phyloP scores from a whole-genome alignment of 352 stramenopile species.

The Phytophthora crassamura region DNA sequence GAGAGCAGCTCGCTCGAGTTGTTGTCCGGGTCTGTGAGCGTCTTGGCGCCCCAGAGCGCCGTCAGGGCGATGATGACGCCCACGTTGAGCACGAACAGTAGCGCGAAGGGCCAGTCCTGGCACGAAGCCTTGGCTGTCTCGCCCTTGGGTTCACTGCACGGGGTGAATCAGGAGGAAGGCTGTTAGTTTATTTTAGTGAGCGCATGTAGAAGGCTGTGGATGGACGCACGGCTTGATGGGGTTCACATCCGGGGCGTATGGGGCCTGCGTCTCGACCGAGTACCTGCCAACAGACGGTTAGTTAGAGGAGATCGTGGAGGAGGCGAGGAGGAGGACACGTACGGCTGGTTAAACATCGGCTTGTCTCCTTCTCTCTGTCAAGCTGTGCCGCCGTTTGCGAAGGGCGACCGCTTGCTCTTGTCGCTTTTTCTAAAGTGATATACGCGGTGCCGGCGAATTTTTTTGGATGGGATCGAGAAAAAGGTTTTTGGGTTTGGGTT shows the following conservation, averaged over 20 bases:
- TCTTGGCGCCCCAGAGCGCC: constrained; percentile 72
- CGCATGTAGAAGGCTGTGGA: background rate
- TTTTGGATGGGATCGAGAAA: too few relatives aligned
- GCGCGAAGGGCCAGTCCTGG: constrained; percentile 81
- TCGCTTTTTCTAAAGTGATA: too few relatives aligned
- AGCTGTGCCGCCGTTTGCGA: too few relatives aligned
- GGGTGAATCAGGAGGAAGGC: background rate
- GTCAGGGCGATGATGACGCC: constrained; percentile 74
- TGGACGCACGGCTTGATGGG: constrained; percentile 69
- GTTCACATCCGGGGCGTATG: constrained; percentile 55
- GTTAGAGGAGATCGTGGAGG: background rate
- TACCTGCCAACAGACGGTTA: constrained; percentile 39
- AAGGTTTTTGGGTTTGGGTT: too few relatives aligned
- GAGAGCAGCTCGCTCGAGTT: constrained; percentile 56
- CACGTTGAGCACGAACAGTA: constrained; percentile 84
- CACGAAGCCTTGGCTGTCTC: constrained; percentile 43
- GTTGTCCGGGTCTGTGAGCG: constrained; percentile 51
- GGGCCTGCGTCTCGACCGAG: constrained; percentile 36
- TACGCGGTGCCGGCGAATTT: too few relatives aligned
- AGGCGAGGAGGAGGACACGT: constrained; percentile 10
- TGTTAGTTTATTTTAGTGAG: background rate
- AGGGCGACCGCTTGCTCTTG: too few relatives aligned
- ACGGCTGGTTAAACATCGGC: constrained; percentile 44
- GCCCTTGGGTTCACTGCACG: constrained; percentile 40
- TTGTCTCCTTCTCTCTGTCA: constrained; percentile 4